These are phyloP conservation scores for Psilocybe sp. DNA, from an alignment of 768 basidiomycete species.

Conservation along the genomic window DNA sequence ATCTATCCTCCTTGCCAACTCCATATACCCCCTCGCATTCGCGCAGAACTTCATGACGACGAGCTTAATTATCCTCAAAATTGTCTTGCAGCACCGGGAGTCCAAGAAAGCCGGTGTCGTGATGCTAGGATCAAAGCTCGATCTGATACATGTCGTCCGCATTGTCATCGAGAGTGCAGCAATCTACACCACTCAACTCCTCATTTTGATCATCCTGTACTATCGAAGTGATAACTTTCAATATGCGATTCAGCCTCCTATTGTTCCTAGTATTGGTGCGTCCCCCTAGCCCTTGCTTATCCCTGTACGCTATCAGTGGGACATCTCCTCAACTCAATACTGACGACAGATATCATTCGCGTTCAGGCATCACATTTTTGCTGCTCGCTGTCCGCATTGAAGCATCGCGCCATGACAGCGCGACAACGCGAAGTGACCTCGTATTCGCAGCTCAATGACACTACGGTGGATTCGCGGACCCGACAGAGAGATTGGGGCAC, in stretches of 20 bases:
- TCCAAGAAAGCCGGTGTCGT: slow-evolving; percentile 18
- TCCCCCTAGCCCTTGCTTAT: not conserved
- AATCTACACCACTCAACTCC: slow-evolving; percentile 21
- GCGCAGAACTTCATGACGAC: slow-evolving; percentile 27
- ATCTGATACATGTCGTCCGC: slow-evolving; percentile 12
- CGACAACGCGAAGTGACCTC: no score
- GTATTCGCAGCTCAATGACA: no score
- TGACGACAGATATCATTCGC: no score
- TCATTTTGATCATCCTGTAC: slow-evolving; percentile 19
- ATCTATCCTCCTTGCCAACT: slow-evolving; percentile 13
- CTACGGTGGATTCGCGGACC: no score
- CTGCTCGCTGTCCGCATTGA: no score
- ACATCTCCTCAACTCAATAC: no score
- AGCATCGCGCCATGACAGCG: no score
- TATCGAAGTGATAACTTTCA: slow-evolving; percentile 13
- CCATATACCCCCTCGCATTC: slow-evolving; percentile 24
- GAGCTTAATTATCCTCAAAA: slow-evolving; percentile 22
- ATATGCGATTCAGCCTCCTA: slow-evolving; percentile 16
- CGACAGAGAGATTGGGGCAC: no score
- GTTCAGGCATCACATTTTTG: no score
- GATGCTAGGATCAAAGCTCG: slow-evolving; percentile 6
- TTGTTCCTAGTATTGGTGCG: slow-evolving; percentile 23
- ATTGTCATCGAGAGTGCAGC: slow-evolving; percentile 24
- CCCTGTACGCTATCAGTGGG: not conserved
- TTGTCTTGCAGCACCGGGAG: slow-evolving; percentile 22